phyloP scores from a whole-genome alignment of 306 rosid genomes.

The Vigna radiata region DNA sequence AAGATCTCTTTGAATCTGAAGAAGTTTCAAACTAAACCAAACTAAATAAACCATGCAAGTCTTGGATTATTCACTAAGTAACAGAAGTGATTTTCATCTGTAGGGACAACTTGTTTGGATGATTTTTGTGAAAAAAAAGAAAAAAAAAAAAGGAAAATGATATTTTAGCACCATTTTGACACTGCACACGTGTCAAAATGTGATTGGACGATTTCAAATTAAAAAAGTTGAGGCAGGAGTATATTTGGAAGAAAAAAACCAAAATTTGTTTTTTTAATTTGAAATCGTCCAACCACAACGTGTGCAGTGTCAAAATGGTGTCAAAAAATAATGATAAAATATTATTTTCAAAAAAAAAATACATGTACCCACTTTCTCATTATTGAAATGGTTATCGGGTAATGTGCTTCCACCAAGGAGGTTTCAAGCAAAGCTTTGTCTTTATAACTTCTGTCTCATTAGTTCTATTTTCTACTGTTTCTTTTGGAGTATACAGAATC shows the following conservation, averaged over 20 bases:
- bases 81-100: neutral
- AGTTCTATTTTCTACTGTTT: neutral
- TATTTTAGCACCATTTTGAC: too few species aligned
- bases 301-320: too few species aligned
- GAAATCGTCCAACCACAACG: too few species aligned
- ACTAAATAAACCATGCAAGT: constrained; percentile 36
- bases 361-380: neutral
- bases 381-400: neutral
- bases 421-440: neutral
- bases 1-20: constrained; percentile 2
- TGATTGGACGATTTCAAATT: too few species aligned
- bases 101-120: neutral
- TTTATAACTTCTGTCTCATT: neutral
- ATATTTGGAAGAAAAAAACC: too few species aligned
- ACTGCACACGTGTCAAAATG: too few species aligned
- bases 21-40: constrained; percentile 5
- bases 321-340: too few species aligned
- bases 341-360: neutral
- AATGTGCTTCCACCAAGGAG: neutral
- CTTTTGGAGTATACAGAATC: neutral
- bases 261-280: too few species aligned
- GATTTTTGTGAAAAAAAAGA: neutral
- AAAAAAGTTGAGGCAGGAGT: too few species aligned
- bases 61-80: neutral
- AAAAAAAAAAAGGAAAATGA: too few species aligned